Conservation (phyloP, 208 protist genomes). For the Jaenimonas drosophilae region DNA sequence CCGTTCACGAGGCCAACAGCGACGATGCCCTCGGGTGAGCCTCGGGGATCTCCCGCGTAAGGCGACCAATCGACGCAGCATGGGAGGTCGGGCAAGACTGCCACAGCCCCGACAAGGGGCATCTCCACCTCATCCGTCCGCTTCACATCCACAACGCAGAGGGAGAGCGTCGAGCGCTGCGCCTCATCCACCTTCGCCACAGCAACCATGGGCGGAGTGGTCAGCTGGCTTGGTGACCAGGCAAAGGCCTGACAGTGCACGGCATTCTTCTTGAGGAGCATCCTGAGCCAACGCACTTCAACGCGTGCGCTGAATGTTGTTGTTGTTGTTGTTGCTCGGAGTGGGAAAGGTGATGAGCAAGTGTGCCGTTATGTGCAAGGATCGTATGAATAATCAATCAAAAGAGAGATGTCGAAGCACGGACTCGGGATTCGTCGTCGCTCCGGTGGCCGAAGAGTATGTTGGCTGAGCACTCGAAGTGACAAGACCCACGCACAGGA, state of each 20-base stretch:
- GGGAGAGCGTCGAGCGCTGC: slow-evolving; percentile 46
- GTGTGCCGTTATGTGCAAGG: too few relatives aligned
- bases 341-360: too few relatives aligned
- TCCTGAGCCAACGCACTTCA: too few relatives aligned
- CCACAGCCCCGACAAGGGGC: slow-evolving; percentile 46
- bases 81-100: too few relatives aligned
- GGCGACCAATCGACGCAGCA: slow-evolving; percentile 74
- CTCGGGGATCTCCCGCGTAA: slow-evolving; percentile 16
- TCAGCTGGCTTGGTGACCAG: slow-evolving; percentile 51
- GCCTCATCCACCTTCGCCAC: slow-evolving; percentile 74
- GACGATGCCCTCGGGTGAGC: slow-evolving; percentile 70
- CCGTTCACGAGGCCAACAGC: slow-evolving; percentile 55
- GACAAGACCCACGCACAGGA: too few relatives aligned
- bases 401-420: too few relatives aligned
- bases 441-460: too few relatives aligned
- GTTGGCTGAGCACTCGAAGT: too few relatives aligned
- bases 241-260: slow-evolving; percentile 65
- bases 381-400: too few relatives aligned
- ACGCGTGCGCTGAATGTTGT: too few relatives aligned
- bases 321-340: too few relatives aligned
- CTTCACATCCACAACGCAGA: slow-evolving; percentile 59
- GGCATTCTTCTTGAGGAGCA: slow-evolving; percentile 52
- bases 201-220: slow-evolving; percentile 48
- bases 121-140: slow-evolving; percentile 61
- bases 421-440: too few relatives aligned